These are phyloP conservation scores for Malus hybrid DNA, from an alignment of 331 rosid genomes.

Conservation along the genomic window DNA sequence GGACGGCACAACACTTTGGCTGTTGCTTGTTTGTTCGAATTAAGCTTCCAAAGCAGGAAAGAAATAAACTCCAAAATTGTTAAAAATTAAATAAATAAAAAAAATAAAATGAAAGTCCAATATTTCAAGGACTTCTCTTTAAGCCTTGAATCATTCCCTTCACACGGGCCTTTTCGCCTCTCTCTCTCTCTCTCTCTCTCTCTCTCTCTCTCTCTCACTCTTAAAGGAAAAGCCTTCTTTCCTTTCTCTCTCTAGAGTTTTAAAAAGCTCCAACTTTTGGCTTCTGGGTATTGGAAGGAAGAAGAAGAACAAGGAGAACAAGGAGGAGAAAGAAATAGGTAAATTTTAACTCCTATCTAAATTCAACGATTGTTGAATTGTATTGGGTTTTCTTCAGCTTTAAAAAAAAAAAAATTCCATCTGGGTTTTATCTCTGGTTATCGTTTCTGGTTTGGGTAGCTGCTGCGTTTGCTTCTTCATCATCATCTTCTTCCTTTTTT, in stretches of 20 bases:
- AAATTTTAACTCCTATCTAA: background rate
- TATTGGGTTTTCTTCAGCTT: background rate
- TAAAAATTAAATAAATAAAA: background rate
- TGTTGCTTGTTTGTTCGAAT: background rate
- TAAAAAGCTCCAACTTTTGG: slow-evolving; percentile 2
- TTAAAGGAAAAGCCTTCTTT: background rate
- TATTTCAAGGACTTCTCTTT: background rate
- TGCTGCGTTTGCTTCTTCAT: background rate
- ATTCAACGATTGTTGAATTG: background rate
- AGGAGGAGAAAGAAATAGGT: background rate
- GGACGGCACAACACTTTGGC: slow-evolving; percentile 9
- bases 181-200: slow-evolving; percentile 12
- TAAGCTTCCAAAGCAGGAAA: background rate
- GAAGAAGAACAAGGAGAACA: background rate
- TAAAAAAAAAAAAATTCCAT: background rate
- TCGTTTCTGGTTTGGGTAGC: background rate
- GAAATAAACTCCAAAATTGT: background rate
- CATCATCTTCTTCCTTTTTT: background rate
- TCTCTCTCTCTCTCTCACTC: slow-evolving; percentile 17
- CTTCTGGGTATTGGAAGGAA: slow-evolving; percentile 16
- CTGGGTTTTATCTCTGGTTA: background rate
- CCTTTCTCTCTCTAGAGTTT: slow-evolving; percentile 12
- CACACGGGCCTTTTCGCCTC: slow-evolving; percentile 17
- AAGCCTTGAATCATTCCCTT: slow-evolving; percentile 30
- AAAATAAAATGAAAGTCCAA: background rate